Evolutionary conservation across 2,329 filamentous ascomycete species (phyloP).

Genomic region (Ceratocystis smalleyi): DNA sequence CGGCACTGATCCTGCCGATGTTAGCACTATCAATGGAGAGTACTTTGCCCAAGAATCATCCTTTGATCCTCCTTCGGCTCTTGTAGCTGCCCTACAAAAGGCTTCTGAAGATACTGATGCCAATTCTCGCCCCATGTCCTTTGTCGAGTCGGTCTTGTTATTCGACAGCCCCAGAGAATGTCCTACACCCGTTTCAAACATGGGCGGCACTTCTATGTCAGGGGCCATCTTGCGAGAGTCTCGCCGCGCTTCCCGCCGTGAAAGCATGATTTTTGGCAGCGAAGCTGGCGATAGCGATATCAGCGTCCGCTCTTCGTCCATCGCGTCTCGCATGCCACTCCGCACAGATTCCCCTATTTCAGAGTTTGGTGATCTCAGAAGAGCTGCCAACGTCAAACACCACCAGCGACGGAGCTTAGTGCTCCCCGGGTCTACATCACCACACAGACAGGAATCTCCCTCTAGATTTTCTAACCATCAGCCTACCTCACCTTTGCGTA

Average conservation of each 20-base stretch:
- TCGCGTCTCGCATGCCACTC: conserved; percentile 48
- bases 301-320: conserved; percentile 66
- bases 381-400: conserved; percentile 64
- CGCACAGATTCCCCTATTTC: conserved; percentile 83
- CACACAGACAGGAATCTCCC: conserved; percentile 76
- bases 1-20: conserved; percentile 22
- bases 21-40: conserved; percentile 33
- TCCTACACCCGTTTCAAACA: conserved; percentile 76
- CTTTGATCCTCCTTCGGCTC: conserved; percentile 32
- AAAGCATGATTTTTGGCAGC: conserved; percentile 63
- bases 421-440: conserved; percentile 61
- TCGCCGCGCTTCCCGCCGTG: conserved; percentile 35
- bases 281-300: conserved; percentile 78
- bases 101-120: conserved; percentile 28
- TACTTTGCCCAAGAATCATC: conserved; percentile 42
- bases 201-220: conserved; percentile 28
- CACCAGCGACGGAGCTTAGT: conserved; percentile 78
- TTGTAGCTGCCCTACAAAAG: conserved; percentile 39
- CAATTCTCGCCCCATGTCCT: conserved; percentile 39
- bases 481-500: conserved; percentile 72
- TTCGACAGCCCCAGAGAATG: conserved; percentile 73
- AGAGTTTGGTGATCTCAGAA: conserved; percentile 60
- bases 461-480: conserved; percentile 45
- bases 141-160: conserved; percentile 61
- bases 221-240: conserved; percentile 33